These are phyloP conservation scores for Eucalyptus albens DNA, from an alignment of 345 rosid genomes.

Conservation along the genomic window DNA sequence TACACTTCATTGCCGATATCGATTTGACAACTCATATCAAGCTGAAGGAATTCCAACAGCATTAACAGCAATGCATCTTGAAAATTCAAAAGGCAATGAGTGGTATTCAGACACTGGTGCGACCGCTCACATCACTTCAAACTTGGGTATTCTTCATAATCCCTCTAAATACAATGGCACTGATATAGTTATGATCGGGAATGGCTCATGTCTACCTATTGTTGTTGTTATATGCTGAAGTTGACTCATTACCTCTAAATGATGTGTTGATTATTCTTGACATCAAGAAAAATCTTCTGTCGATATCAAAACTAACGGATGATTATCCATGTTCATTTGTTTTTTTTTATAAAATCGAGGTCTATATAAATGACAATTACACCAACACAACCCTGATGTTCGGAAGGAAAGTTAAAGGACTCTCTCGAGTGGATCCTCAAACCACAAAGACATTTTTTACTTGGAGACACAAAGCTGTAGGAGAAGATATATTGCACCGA, in stretches of 20 bases:
- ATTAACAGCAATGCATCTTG: neutral
- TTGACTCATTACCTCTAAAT: neutral
- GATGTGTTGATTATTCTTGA: neutral
- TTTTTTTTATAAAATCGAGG: neutral
- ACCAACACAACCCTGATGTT: neutral
- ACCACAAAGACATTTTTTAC: too few species aligned
- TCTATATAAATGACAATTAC: too few species aligned
- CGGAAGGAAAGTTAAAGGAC: too few species aligned
- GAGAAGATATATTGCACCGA: accelerated
- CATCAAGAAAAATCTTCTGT: neutral
- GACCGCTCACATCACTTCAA: neutral
- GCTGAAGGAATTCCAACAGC: neutral
- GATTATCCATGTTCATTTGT: neutral
- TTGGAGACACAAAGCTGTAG: accelerated
- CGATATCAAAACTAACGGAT: neutral
- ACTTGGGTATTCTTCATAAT: too few species aligned
- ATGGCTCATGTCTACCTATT: too few species aligned
- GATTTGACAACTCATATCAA: neutral
- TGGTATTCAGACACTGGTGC: neutral
- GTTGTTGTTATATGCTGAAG: too few species aligned
- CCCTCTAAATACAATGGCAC: too few species aligned
- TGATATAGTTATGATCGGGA: too few species aligned
- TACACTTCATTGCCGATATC: too few species aligned
- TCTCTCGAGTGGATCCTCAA: too few species aligned
- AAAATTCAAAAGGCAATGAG: neutral